Percentiles rank a stretch among this genome's conserved stretches.
Conservation (phyloP, 345 rosid genomes). For the Hevea brasiliensis region DNA sequence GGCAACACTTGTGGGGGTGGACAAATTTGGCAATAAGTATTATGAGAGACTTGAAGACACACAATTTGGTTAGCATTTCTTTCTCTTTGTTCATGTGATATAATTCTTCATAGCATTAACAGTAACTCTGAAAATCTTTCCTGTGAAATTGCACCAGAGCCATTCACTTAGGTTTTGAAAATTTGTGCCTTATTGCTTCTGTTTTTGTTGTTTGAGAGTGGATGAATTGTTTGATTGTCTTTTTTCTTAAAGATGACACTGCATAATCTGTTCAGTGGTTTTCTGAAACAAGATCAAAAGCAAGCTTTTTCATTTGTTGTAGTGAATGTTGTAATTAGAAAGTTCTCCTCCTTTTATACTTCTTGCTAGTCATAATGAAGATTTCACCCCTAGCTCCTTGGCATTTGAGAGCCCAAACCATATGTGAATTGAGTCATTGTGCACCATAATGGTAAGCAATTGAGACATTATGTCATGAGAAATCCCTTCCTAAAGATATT, state of each 20-base stretch:
- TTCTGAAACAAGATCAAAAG: neutral
- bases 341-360: neutral
- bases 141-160: neutral
- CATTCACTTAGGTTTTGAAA: neutral
- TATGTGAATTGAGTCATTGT: too few relatives aligned
- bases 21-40: slow-evolving; percentile 90
- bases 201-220: neutral
- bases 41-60: slow-evolving; percentile 70
- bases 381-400: neutral
- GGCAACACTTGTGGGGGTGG: slow-evolving; percentile 80
- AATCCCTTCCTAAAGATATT: neutral
- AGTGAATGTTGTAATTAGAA: neutral
- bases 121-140: neutral
- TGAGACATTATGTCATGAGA: neutral
- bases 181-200: too few relatives aligned
- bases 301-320: neutral
- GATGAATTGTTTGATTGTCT: neutral
- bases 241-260: neutral
- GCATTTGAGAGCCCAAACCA: too few relatives aligned
- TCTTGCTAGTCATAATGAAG: neutral
- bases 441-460: neutral
- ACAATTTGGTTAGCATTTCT: slow-evolving; percentile 58
- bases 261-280: neutral
- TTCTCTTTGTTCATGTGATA: neutral
- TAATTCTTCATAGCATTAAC: neutral